Percentiles rank a stretch among this genome's conserved stretches.
phyloP scores from a whole-genome alignment of 306 rosid genomes.

The Quercus suber region DNA sequence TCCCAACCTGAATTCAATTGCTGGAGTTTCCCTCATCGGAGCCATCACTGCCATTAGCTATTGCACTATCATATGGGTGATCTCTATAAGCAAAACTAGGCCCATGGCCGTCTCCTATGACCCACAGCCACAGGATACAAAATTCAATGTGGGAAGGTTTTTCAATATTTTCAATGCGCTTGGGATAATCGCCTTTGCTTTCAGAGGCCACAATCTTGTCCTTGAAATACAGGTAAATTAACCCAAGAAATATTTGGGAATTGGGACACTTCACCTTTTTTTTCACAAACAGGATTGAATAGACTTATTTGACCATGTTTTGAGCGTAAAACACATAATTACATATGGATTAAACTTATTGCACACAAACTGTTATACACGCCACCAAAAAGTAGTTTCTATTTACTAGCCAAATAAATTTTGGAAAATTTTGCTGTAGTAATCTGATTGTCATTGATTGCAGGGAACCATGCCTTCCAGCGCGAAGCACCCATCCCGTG shows the following conservation, averaged over 20 bases:
- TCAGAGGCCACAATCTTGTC: constrained; percentile 81
- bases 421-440: background rate
- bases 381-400: too few species aligned
- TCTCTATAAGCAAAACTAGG: constrained; percentile 46
- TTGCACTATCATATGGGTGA: constrained; percentile 53
- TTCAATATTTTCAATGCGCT: constrained; percentile 51
- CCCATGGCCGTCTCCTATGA: constrained; percentile 28
- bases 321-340: too few species aligned
- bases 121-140: constrained; percentile 14
- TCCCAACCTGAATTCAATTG: constrained; percentile 74
- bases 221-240: constrained; percentile 67
- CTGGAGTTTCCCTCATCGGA: constrained; percentile 65
- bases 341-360: too few species aligned
- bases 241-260: too few species aligned
- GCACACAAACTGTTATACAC: too few species aligned
- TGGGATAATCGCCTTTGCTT: constrained; percentile 71
- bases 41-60: constrained; percentile 58
- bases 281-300: too few species aligned
- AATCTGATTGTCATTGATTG: background rate
- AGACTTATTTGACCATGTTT: too few species aligned
- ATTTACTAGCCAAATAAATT: background rate
- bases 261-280: too few species aligned
- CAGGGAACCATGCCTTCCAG: constrained; percentile 79
- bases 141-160: constrained; percentile 26
- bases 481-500: constrained; percentile 46